Conservation (phyloP, 140 eudicot species). For the Bidens hawaiensis region DNA sequence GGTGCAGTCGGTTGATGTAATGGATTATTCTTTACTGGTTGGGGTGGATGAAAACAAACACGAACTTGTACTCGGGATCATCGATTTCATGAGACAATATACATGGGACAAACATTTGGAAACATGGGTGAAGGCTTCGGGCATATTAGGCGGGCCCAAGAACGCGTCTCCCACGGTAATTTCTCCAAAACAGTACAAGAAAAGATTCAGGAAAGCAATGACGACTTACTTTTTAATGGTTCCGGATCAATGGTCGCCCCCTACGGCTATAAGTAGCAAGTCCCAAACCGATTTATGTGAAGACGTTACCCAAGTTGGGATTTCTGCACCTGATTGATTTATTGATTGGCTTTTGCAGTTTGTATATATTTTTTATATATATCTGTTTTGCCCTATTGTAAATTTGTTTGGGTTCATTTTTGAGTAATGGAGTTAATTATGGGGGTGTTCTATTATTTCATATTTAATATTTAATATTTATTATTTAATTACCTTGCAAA, state of each 20-base stretch:
- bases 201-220: constrained; percentile 98
- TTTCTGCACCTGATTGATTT: constrained; percentile 39
- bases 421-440: constrained; percentile 9
- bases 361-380: too few relatives aligned
- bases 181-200: constrained; percentile 93
- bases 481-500: constrained; percentile 12
- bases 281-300: constrained; percentile 66
- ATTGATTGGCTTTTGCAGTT: constrained; percentile 19
- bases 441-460: constrained; percentile 18
- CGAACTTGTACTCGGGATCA: constrained; percentile 94
- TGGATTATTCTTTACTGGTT: constrained; percentile 93
- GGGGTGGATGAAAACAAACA: constrained; percentile 93
- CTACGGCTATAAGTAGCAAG: constrained; percentile 47
- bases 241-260: constrained; percentile 98
- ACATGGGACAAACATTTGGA: constrained; percentile 99
- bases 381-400: constrained; percentile 18
- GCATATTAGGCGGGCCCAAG: constrained; percentile 93
- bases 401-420: constrained; percentile 16
- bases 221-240: constrained; percentile 92
- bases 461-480: too few relatives aligned
- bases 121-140: constrained; percentile 98
- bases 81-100: constrained; percentile 97
- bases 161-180: constrained; percentile 90
- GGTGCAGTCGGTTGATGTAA: constrained; percentile 88
- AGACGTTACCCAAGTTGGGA: constrained; percentile 41